Evolutionary conservation across 164 flowering plant genomes (phyloP), one percentile per base, ranked within the genome.

Genomic region (Tetracentron sinense): DNA sequence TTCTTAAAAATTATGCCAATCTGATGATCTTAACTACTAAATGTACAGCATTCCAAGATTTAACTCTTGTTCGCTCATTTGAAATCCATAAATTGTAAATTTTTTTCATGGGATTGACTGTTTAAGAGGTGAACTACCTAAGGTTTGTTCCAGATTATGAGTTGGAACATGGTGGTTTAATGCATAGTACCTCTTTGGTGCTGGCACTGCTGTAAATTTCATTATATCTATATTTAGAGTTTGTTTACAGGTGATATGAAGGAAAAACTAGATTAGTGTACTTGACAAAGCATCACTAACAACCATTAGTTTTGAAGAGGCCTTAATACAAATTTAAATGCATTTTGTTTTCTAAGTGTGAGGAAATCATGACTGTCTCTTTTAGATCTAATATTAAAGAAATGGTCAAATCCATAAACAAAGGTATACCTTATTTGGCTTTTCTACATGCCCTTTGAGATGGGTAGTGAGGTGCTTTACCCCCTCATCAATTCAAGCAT

Each of bases 401-500:
- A 64, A 56, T 56, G 29, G 42, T 4, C 5, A 61, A 21, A 55
- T 22, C 8, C 35, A 54, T 48, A 22, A 28, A 50, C 58, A 55
- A 38, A 56, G 31, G 63, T 48, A 74, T 58, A 54, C 22, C 47
- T 66, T 69, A 56, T 70, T 69, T 72, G 51, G 48, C 56, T 47
- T 44, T n/a, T 2, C 15, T 17, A 38, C 28, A 10, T 68, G 68
- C 27, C 73, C 64, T 72, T 69, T 76, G 71, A 49, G 53, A 52
- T 42, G 54, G 56, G 56, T 54, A 33, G 58, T 46, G 60, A 61
- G 69, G 59, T 68, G 63, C 65, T 54, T 35, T n/a, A 10, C n/a
- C 29, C n/a, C 51, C 42, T 53, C 57, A 58, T 20, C 61, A 49
- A 61, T 29, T 22, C 23, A 69, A 65, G 64, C 21, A 62, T 64